Evolutionary conservation across 805 yeast genomes (phyloP).

Genomic region (Yarrowia sp.): DNA sequence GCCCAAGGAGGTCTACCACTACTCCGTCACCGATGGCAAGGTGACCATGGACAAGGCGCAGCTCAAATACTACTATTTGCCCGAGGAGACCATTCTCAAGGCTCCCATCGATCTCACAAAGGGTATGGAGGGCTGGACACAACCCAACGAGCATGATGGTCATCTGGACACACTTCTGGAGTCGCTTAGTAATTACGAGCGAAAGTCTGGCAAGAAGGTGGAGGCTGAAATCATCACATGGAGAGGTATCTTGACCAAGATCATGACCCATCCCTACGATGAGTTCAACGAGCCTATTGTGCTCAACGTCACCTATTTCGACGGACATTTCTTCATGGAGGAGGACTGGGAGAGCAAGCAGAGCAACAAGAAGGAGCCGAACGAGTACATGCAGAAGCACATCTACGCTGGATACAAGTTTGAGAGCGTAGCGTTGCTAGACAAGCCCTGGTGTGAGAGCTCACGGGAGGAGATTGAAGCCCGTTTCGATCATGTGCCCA

Average conservation of each 20-base stretch:
- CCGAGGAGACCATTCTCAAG: conserved; percentile 70
- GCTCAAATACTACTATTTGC: conserved; percentile 78
- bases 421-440: conserved; percentile 76
- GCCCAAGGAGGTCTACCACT: conserved; percentile 81
- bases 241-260: conserved; percentile 81
- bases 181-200: conserved; percentile 65
- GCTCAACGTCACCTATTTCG: conserved; percentile 70
- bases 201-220: conserved; percentile 54
- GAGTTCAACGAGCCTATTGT: conserved; percentile 60
- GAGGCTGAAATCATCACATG: conserved; percentile 77
- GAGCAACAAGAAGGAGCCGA: conserved; percentile 41
- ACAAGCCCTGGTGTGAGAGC: conserved; percentile 75
- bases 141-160: conserved; percentile 55
- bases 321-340: conserved; percentile 57
- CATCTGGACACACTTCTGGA: conserved; percentile 65
- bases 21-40: conserved; percentile 63
- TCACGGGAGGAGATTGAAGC: conserved; percentile 72
- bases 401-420: conserved; percentile 72
- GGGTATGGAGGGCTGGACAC: conserved; percentile 68
- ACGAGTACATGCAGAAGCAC: conserved; percentile 46
- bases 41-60: conserved; percentile 57
- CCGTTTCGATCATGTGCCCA: conserved; percentile 62
- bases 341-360: conserved; percentile 49
- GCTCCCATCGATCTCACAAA: conserved; percentile 64
- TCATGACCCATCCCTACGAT: conserved; percentile 72